phyloP scores from a whole-genome alignment of 345 rosid genomes.

The Geranium rotundifolium region DNA sequence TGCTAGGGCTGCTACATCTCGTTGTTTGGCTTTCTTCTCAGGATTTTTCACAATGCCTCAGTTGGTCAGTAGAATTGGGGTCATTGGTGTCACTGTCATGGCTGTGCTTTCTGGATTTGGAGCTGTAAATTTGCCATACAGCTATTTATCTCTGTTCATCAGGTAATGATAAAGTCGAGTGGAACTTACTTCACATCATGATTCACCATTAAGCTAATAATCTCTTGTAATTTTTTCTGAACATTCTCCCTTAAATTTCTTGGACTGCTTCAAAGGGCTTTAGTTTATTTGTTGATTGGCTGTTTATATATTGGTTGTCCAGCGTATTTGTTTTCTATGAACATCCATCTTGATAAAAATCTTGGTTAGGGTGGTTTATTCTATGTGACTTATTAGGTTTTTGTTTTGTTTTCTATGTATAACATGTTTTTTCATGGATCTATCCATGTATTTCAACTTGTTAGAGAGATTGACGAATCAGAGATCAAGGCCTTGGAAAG shows the following conservation, averaged over 20 bases:
- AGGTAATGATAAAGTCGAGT: slow-evolving; percentile 29
- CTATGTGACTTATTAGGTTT: not conserved
- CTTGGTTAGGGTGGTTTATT: no score
- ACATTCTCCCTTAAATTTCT: not conserved
- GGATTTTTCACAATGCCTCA: slow-evolving; percentile 96
- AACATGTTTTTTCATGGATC: slow-evolving; percentile 5
- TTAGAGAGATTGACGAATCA: slow-evolving; percentile 84
- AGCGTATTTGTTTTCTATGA: not conserved
- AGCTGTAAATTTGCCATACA: slow-evolving; percentile 94
- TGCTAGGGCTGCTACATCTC: not conserved
- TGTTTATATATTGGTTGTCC: not conserved
- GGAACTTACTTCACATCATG: not conserved
- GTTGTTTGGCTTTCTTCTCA: slow-evolving; percentile 20
- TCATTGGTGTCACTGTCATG: slow-evolving; percentile 95
- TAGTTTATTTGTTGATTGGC: no score
- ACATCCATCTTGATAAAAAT: no score
- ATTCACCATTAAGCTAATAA: not conserved
- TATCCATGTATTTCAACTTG: slow-evolving; percentile 1
- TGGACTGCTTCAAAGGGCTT: not conserved
- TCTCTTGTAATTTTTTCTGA: not conserved
- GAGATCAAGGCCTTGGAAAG: slow-evolving; percentile 86
- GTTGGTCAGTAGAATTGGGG: slow-evolving; percentile 94
- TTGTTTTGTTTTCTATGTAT: slow-evolving; percentile 4
- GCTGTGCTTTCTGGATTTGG: slow-evolving; percentile 97
- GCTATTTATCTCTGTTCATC: slow-evolving; percentile 92